A percentile compares a stretch with the other conserved stretches of the same genome.
Conservation (phyloP, 306 rosid genomes). For the Gleditsia sinensis region DNA sequence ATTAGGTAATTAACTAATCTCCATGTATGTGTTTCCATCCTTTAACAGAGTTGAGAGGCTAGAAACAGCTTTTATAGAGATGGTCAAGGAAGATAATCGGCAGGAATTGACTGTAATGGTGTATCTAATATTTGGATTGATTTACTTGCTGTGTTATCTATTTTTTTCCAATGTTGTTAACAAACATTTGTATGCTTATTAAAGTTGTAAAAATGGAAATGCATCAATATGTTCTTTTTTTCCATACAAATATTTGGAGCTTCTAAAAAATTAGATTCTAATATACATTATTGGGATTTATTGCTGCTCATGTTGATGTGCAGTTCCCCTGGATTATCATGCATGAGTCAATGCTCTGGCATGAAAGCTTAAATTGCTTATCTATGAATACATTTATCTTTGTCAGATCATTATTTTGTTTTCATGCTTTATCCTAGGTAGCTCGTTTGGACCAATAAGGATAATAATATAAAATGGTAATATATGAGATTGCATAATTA, state of each 20-base stretch:
- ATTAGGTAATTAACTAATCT: constrained; percentile 26
- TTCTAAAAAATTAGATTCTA: neutral
- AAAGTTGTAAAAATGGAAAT: constrained; percentile 28
- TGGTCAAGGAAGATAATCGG: constrained; percentile 81
- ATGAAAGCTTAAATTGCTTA: too few relatives aligned
- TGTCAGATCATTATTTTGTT: constrained; percentile 7
- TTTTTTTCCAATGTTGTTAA: constrained; percentile 20
- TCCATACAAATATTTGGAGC: constrained; percentile 21
- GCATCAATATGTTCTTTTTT: neutral
- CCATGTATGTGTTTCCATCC: constrained; percentile 28
- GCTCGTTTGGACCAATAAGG: neutral
- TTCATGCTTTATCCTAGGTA: neutral
- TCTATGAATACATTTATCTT: constrained; percentile 1
- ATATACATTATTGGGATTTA: constrained; percentile 1
- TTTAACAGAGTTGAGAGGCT: constrained; percentile 86
- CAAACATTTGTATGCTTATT: neutral
- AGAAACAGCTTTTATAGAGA: constrained; percentile 93
- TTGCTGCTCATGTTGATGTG: neutral
- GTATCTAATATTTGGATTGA: constrained; percentile 41
- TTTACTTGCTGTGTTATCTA: constrained; percentile 21
- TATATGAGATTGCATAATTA: constrained; percentile 13
- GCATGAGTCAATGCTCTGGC: constrained; percentile 1
- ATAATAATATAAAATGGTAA: constrained; percentile 5
- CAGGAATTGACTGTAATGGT: constrained; percentile 83
- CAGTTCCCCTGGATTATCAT: neutral